Evolutionary conservation across 2,329 filamentous ascomycete species (phyloP).

Genomic region (Alternaria sp.): DNA sequence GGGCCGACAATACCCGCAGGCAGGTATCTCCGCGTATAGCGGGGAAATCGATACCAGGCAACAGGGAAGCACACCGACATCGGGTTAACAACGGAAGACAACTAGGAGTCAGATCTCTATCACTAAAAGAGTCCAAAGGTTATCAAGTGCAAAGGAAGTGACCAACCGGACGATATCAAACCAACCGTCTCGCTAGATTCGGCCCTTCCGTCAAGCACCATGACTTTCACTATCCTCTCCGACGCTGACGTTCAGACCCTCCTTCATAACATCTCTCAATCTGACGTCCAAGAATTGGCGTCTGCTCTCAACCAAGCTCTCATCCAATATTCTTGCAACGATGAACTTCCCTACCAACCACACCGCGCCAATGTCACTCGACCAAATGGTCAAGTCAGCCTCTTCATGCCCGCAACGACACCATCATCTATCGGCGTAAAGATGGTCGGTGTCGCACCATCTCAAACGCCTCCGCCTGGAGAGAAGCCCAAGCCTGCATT

Average conservation of each 20-base stretch:
- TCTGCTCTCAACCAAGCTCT: slow-evolving; percentile 34
- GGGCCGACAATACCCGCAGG: slow-evolving; percentile 1
- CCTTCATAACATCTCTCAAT: slow-evolving; percentile 41
- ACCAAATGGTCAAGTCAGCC: slow-evolving; percentile 61
- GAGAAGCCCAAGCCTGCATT: slow-evolving; percentile 50
- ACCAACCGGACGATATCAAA: background rate
- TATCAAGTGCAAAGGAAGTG: background rate
- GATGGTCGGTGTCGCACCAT: slow-evolving; percentile 67
- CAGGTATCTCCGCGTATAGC: slow-evolving; percentile 1
- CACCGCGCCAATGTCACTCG: slow-evolving; percentile 54
- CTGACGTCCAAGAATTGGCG: slow-evolving; percentile 7
- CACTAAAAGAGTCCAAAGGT: no score
- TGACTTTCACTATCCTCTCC: slow-evolving; percentile 28
- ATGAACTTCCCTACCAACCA: slow-evolving; percentile 53
- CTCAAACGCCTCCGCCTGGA: slow-evolving; percentile 19
- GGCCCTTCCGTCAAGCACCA: background rate
- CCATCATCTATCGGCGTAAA: slow-evolving; percentile 74
- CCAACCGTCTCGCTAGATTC: background rate
- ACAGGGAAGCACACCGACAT: background rate
- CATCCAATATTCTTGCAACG: slow-evolving; percentile 35
- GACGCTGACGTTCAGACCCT: slow-evolving; percentile 43
- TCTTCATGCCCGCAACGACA: slow-evolving; percentile 79
- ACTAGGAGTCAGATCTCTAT: background rate
- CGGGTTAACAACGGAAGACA: background rate
- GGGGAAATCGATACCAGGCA: background rate